Evolutionary conservation across 1,284 basidiomycete genomes (phyloP), one percentile per base, ranked within the genome.

Genomic region (Macrocybe sp.): DNA sequence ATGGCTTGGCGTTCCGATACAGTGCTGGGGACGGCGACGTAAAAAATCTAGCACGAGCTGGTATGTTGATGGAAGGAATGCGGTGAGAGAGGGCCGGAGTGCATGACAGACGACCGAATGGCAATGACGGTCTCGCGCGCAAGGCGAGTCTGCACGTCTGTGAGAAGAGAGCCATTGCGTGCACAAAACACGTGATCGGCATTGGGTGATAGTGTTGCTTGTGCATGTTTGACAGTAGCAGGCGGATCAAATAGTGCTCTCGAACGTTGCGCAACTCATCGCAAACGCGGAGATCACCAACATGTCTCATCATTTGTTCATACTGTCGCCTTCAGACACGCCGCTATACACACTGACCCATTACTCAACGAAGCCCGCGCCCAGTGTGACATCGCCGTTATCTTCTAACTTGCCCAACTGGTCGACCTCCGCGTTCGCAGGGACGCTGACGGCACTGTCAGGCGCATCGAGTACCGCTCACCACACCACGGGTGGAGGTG

Each of bases 351-450:
- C 76, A 56, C 73, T 91, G 37, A 85, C 85, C 0, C 86, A 90
- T 62, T 82, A 83, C 53, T 90, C 88, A 12, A 81, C 81, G 46
- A 89, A 83, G 62, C 83, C 88, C 9, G 70, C 70, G 4, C 73
- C 78, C 47, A 74, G 68, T 47, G 72, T 74, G 12, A 63, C 78
- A 30, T 85, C 84, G 4, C 82, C 87, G 2, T 68, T 90, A 46
- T 82, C 86, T 4, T 81, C 85, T 8, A 92, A 91, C 60, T 66
- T 91, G 50, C 89, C 88, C 11, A 85, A 81, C 53, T 92, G 89
- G 89, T 90, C 87, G 9, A 88, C 88, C 0, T 89, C 85, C 52
- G 88, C 89, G 1, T 91, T 91, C 60, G 88, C 89, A 12, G 89
- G 88, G 2, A 91, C 89, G n/a, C 69, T 91, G 52, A 90, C 87